Evolutionary conservation across 2,329 filamentous ascomycete species (phyloP).

Genomic region (Escovopsis sp.): DNA sequence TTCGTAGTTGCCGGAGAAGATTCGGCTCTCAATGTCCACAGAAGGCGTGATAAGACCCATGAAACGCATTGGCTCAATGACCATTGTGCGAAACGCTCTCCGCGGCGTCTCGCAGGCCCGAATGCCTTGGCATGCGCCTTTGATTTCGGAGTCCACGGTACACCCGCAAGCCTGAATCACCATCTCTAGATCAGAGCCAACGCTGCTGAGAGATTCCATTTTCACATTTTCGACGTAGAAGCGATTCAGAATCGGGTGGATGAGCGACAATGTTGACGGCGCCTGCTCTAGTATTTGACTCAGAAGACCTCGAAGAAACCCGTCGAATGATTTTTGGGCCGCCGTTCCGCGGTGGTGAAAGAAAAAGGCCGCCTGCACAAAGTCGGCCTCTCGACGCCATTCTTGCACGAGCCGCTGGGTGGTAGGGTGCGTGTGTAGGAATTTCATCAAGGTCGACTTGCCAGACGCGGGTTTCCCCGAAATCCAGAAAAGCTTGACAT

Average conservation of each 20-base stretch:
- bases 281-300: constrained; percentile 1
- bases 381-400: background rate
- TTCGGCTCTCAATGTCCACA: background rate
- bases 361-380: constrained; percentile 1
- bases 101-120: background rate
- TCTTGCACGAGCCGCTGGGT: background rate
- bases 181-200: background rate
- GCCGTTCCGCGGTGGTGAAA: constrained; percentile 1
- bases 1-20: background rate
- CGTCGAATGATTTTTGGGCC: constrained; percentile 1
- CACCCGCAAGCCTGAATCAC: background rate
- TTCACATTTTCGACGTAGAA: background rate
- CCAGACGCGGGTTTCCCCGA: constrained; percentile 2
- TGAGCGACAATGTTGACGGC: background rate
- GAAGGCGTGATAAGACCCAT: background rate
- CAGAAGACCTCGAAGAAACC: constrained; percentile 1
- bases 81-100: background rate
- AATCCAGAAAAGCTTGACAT: background rate
- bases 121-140: background rate
- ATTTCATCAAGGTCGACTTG: constrained; percentile 4
- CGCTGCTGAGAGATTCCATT: background rate
- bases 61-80: background rate
- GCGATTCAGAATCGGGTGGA: background rate
- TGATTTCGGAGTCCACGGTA: background rate
- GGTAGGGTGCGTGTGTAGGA: background rate